Conservation (phyloP, 371 early-diverging fungal genomes). For the Apophysomyces ossiformis region DNA sequence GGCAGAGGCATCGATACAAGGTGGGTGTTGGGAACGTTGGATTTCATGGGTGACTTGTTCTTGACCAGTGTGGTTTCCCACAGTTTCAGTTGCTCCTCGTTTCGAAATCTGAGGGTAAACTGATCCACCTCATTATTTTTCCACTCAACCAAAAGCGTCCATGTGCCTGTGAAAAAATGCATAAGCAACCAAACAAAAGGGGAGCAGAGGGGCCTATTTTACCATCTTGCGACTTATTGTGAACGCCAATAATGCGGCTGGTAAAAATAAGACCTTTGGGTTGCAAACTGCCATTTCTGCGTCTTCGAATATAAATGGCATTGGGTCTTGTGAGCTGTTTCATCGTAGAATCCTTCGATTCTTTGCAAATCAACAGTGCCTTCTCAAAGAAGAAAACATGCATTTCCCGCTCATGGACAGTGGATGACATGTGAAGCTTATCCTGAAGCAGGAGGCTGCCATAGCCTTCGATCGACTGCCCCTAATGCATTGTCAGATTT, state of each 20-base stretch:
- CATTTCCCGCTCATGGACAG: constrained; percentile 78
- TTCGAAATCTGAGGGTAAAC: constrained; percentile 84
- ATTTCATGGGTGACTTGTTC: constrained; percentile 20
- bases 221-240: constrained; percentile 29
- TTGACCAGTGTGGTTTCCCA: constrained; percentile 83
- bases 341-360: constrained; percentile 54
- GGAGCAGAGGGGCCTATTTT: background rate
- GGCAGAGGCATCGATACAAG: constrained; percentile 43
- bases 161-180: constrained; percentile 36
- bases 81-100: constrained; percentile 88
- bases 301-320: constrained; percentile 42
- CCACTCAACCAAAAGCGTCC: constrained; percentile 79
- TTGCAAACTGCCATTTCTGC: constrained; percentile 59
- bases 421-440: constrained; percentile 76
- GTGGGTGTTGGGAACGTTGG: constrained; percentile 48
- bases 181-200: constrained; percentile 6
- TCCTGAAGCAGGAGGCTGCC: constrained; percentile 86
- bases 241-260: constrained; percentile 25
- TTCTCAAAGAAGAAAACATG: constrained; percentile 88
- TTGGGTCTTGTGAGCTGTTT: constrained; percentile 50
- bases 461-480: constrained; percentile 57
- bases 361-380: constrained; percentile 88
- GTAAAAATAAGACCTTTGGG: constrained; percentile 81
- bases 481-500: constrained; percentile 17
- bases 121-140: constrained; percentile 79